phyloP scores from a whole-genome alignment of 257 asterid genomes.

The Gardenia jasminoides region DNA sequence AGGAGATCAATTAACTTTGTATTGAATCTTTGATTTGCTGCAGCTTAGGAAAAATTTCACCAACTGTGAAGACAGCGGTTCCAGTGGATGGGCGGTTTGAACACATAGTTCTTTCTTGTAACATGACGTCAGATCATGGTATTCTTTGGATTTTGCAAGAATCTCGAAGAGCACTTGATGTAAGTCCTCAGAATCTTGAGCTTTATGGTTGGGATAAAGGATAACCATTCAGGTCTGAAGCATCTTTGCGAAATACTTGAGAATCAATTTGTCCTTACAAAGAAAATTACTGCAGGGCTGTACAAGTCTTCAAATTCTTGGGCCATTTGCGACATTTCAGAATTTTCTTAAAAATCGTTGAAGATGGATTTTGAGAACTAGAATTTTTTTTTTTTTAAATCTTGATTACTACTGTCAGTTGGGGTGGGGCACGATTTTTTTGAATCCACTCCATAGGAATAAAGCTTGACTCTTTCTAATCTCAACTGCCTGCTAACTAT shows the following conservation, averaged over 20 bases:
- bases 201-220: neutral
- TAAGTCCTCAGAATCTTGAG: conserved; percentile 41
- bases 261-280: neutral
- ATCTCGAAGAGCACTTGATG: conserved; percentile 70
- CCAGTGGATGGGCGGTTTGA: conserved; percentile 98
- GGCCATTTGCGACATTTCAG: neutral
- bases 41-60: conserved; percentile 69
- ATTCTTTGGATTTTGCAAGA: conserved; percentile 72
- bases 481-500: too few relatives aligned
- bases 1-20: neutral
- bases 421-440: neutral
- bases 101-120: conserved; percentile 91
- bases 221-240: neutral
- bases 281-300: neutral
- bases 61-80: conserved; percentile 84
- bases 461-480: neutral
- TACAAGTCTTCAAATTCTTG: neutral
- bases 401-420: neutral
- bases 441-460: too few relatives aligned
- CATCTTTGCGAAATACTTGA: neutral
- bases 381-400: neutral
- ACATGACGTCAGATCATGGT: conserved; percentile 77
- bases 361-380: neutral
- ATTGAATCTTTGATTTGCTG: conserved; percentile 17
- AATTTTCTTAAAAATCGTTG: neutral